These are phyloP conservation scores for Metschnikowia lachancei DNA, from an alignment of 805 yeast genomes.

Conservation along the genomic window DNA sequence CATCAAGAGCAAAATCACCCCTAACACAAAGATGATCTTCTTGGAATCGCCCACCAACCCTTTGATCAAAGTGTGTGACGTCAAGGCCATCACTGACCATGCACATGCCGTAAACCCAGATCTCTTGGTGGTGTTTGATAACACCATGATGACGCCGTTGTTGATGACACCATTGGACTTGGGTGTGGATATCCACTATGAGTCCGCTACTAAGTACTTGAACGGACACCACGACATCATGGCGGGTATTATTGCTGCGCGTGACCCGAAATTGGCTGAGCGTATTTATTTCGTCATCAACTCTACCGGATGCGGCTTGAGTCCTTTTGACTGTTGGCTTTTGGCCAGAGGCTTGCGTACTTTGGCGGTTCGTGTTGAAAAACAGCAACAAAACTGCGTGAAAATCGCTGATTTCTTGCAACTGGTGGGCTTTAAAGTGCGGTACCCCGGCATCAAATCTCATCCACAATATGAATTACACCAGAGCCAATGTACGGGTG, in stretches of 20 bases:
- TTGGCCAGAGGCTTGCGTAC: constrained; percentile 86
- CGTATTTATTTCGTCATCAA: constrained; percentile 74
- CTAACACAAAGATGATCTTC: constrained; percentile 70
- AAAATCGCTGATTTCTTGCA: constrained; percentile 73
- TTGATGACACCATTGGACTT: constrained; percentile 80
- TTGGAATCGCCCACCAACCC: constrained; percentile 95
- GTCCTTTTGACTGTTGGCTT: constrained; percentile 93
- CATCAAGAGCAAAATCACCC: constrained; percentile 54
- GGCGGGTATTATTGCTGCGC: constrained; percentile 89
- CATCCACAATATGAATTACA: constrained; percentile 85
- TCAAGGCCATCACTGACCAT: constrained; percentile 59
- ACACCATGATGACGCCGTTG: constrained; percentile 95
- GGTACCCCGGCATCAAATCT: constrained; percentile 79
- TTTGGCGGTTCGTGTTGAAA: constrained; percentile 77
- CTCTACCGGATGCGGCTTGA: constrained; percentile 85
- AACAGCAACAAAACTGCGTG: constrained; percentile 80
- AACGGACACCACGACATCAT: constrained; percentile 95
- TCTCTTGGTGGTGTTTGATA: constrained; percentile 78
- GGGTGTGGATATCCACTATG: constrained; percentile 90
- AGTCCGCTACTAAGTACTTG: constrained; percentile 87
- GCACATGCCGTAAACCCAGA: constrained; percentile 70
- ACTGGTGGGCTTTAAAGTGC: constrained; percentile 65
- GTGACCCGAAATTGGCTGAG: constrained; percentile 61
- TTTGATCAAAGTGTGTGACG: constrained; percentile 80
- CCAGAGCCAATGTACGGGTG: constrained; percentile 71